Base-by-base conservation (phyloP, 2,329 filamentous ascomycete genomes). In the Ceratocystis albifundus region DNA sequence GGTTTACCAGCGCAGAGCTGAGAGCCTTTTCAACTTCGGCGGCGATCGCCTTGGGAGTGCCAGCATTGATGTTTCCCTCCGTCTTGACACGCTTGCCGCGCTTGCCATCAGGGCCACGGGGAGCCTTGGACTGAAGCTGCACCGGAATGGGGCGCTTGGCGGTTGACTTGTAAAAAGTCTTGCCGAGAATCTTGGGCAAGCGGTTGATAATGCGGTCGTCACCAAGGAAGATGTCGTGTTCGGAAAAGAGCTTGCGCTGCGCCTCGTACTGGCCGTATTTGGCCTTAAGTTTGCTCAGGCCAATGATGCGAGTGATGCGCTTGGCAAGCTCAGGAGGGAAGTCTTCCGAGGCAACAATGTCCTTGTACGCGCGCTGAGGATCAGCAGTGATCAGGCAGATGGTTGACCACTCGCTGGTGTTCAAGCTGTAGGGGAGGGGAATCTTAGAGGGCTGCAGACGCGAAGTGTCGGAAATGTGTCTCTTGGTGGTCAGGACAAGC, bases 221-320 rank as follows among this genome's bases (percentile, higher is more conserved):
- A 64, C 89, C 93, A 67, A 99, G 82, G 79, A 99, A 97, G 66
- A 97, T 79, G 74, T 97, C 94, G 76, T 96, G 90, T 75, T 96
- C 90, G 57, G 85, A 80, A 69, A 88, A 83, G 45, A 99, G 83
- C 75, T 94, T 90, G 70, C 94, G 83, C 76, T 89, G 86, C 65
- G 85, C 85, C 79, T 99, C 94, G 77, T 90, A 99, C 69, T 88
- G 84, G 79, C 88, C 87, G 82, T 88, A 96, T 79, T 94, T 93
- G 71, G 87, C 82, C 73, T 79, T 78, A 69, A 99, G 80, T 76
- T 97, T 96, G 72, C 82, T 82, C 70, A 92, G 79, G 71, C 91
- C 90, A 72, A 97, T 87, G 59, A 99, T 83, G 70, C 86, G 83
- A 64, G 84, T 86, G 73, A 93, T 86, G 71, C 85, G 84, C 73